Percentiles rank a stretch among this genome's conserved stretches.
phyloP scores from a whole-genome alignment of 2,329 filamentous ascomycete genomes.

The Fusarium globosum region DNA sequence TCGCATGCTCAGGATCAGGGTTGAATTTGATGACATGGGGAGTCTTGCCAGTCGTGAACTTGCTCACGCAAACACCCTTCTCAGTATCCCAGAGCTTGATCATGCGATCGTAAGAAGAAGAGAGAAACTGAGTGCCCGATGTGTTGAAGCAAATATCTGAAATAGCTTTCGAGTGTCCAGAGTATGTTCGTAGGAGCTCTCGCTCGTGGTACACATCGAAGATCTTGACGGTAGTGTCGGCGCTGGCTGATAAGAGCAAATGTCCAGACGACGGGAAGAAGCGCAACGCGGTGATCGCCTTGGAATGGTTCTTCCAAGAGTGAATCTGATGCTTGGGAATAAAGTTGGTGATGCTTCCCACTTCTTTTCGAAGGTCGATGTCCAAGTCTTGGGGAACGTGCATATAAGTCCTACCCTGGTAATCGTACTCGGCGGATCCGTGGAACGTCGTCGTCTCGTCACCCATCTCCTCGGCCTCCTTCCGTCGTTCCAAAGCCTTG shows the following conservation, averaged over 20 bases:
- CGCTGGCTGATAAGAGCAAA: slow-evolving; percentile 86
- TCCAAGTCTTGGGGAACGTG: slow-evolving; percentile 93
- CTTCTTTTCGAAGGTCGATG: slow-evolving; percentile 84
- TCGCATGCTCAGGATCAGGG: slow-evolving; percentile 77
- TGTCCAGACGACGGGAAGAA: slow-evolving; percentile 93
- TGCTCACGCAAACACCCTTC: slow-evolving; percentile 86
- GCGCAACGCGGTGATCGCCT: slow-evolving; percentile 86
- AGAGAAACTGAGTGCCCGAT: slow-evolving; percentile 86
- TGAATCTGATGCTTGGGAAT: slow-evolving; percentile 95
- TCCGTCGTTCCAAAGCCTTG: slow-evolving; percentile 64
- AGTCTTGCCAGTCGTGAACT: slow-evolving; percentile 93
- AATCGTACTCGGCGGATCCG: slow-evolving; percentile 85
- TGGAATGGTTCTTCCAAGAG: slow-evolving; percentile 85
- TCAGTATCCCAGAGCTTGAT: slow-evolving; percentile 99
- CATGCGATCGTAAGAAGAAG: slow-evolving; percentile 91
- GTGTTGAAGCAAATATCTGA: slow-evolving; percentile 91
- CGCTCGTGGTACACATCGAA: slow-evolving; percentile 94
- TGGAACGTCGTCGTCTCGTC: slow-evolving; percentile 90
- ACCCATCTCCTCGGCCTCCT: slow-evolving; percentile 69
- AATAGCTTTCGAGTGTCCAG: slow-evolving; percentile 88
- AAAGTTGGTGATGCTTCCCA: slow-evolving; percentile 85
- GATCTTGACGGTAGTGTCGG: slow-evolving; percentile 90
- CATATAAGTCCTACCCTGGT: slow-evolving; percentile 97
- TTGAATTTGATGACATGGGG: slow-evolving; percentile 97
- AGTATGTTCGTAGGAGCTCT: slow-evolving; percentile 90